Evolutionary conservation across 352 stramenopile genomes (phyloP).

Genomic region (Pythium utonaiense): DNA sequence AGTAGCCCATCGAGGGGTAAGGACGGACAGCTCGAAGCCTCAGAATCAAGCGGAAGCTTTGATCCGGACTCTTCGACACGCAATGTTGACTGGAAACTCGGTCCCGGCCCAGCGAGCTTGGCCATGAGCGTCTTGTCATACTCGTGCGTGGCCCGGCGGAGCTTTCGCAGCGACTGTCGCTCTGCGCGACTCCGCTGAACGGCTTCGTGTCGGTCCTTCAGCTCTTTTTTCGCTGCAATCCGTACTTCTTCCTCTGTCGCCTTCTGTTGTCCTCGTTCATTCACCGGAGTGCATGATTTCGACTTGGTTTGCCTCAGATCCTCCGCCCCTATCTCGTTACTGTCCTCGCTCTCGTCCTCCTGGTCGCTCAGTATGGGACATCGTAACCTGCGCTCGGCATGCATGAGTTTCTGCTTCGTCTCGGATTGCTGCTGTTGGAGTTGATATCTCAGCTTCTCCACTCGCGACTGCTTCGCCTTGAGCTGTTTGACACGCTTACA

Average conservation of each 20-base stretch:
- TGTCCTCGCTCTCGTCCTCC: not conserved
- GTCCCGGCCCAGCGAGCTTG: slow-evolving; percentile 15
- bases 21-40: not conserved
- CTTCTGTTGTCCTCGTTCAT: not conserved
- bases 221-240: not conserved
- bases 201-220: not conserved
- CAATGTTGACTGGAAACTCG: slow-evolving; percentile 16
- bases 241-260: not conserved
- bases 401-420: slow-evolving; percentile 9
- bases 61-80: not conserved
- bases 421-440: slow-evolving; percentile 14
- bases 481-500: slow-evolving; percentile 1
- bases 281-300: not conserved
- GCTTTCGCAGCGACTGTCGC: not conserved
- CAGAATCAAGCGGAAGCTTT: not conserved
- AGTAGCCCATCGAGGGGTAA: not conserved
- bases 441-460: not conserved
- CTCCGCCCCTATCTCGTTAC: not conserved
- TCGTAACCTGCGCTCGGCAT: not conserved
- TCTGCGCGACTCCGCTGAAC: slow-evolving; percentile 3
- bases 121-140: slow-evolving; percentile 15
- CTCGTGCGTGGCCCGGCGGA: not conserved
- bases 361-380: not conserved
- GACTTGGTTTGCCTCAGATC: slow-evolving; percentile 5
- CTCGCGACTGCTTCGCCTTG: slow-evolving; percentile 4